Evolutionary conservation across 768 basidiomycete species (phyloP).

Genomic region (Kwoniella heveanensis): DNA sequence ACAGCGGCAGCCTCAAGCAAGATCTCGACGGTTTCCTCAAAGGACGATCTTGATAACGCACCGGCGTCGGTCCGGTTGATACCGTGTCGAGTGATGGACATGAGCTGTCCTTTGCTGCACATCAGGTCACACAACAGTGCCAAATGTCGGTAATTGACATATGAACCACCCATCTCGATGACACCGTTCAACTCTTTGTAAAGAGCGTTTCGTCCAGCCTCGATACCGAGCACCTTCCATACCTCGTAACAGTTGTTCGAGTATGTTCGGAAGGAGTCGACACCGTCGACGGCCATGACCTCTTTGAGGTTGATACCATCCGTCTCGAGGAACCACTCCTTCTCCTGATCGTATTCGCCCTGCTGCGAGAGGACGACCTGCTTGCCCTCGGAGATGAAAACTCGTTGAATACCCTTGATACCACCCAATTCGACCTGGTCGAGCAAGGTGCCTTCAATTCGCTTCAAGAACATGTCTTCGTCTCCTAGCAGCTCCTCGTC

Average conservation of each 20-base stretch:
- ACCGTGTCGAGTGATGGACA: slow-evolving; percentile 99
- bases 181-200: slow-evolving; percentile 91
- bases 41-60: slow-evolving; percentile 96
- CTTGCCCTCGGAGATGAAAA: slow-evolving; percentile 90
- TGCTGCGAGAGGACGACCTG: slow-evolving; percentile 65
- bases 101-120: slow-evolving; percentile 91
- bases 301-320: slow-evolving; percentile 94
- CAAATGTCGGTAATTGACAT: slow-evolving; percentile 97
- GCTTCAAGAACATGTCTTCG: slow-evolving; percentile 94
- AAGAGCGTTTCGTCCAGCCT: slow-evolving; percentile 91
- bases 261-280: slow-evolving; percentile 88
- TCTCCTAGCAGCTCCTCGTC: slow-evolving; percentile 67
- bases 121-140: slow-evolving; percentile 96
- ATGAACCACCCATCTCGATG: slow-evolving; percentile 99
- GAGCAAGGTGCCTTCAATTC: slow-evolving; percentile 93
- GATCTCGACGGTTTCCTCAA: slow-evolving; percentile 99
- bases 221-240: slow-evolving; percentile 92
- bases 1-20: slow-evolving; percentile 98
- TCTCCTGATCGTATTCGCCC: slow-evolving; percentile 62
- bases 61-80: slow-evolving; percentile 99
- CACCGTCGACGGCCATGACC: slow-evolving; percentile 92
- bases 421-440: slow-evolving; percentile 93
- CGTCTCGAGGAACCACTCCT: slow-evolving; percentile 95
- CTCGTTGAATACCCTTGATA: slow-evolving; percentile 83
- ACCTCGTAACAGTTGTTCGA: slow-evolving; percentile 97